Evolutionary conservation across 257 asterid genomes (phyloP).

Genomic region (Coffea canephora): DNA sequence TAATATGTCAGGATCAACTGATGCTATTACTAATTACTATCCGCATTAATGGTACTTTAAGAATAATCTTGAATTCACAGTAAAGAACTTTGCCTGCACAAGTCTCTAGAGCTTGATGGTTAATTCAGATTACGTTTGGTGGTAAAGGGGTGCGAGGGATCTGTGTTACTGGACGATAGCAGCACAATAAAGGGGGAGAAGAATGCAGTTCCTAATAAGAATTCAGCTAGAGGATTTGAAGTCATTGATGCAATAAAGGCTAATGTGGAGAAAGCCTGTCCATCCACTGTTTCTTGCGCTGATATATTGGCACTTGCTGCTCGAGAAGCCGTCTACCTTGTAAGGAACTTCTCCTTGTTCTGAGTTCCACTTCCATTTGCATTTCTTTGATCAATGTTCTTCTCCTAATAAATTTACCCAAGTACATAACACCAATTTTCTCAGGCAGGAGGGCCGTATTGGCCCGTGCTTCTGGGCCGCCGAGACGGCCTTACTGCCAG

Average conservation of each 20-base stretch:
- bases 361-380: neutral
- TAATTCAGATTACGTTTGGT: neutral
- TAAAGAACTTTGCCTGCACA: neutral
- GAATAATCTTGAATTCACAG: too few species aligned
- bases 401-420: too few species aligned
- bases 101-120: neutral
- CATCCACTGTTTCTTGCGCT: constrained; percentile 64
- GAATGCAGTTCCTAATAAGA: constrained; percentile 43
- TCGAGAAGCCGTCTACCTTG: constrained; percentile 65
- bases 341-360: constrained; percentile 15
- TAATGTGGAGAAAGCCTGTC: constrained; percentile 65
- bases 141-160: constrained; percentile 73
- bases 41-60: too few species aligned
- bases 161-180: constrained; percentile 60
- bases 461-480: constrained; percentile 63
- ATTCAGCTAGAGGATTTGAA: constrained; percentile 69
- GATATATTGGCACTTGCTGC: constrained; percentile 69
- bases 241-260: constrained; percentile 66
- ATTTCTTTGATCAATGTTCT: neutral
- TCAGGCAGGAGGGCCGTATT: constrained; percentile 64
- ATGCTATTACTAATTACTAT: too few species aligned
- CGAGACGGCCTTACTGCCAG: constrained; percentile 71
- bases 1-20: too few species aligned
- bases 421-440: neutral
- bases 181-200: constrained; percentile 59